Base-by-base conservation (phyloP, 192 early-diverging fungal genomes). In the Chytriomyces sp. region DNA sequence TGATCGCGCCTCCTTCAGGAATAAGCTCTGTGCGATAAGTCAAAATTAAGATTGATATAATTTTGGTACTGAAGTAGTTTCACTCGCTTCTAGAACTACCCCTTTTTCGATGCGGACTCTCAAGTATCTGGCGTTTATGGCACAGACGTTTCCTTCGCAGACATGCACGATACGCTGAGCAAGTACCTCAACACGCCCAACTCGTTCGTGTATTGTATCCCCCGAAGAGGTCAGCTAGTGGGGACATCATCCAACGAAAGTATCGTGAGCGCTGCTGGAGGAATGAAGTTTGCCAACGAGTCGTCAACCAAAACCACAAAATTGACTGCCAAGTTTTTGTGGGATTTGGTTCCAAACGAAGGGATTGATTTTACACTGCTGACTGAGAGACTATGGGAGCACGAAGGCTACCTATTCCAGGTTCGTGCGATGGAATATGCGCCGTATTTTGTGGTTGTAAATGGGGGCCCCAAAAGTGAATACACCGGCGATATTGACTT, bases 381-480 rank as follows among this genome's bases (percentile, higher is more conserved):
- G 35, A 35, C 35, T 35, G 35, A 4, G 35, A 35, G 35, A 35
- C 35, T 35, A 35, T 35, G 35, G 35, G 53, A 6, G 11, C 35
- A 64, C 24, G 11, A 64, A 11, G 62, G 62, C 18, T 16, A 28
- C 13, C 35, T 20, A 28, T 64, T 64, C 23, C 62, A 64, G 35
- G 62, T 64, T 64, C 62, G 62, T 7, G 62, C 35, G n/a, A 64
- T 64, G 62, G 62, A 64, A 24, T 28, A 64, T 11, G 11, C 62
- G 24, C 62, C 62, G 10, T 11, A 64, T 11, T 24, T 64, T 13
- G 23, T 64, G 20, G 23, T 64, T 64, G 62, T 64, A 11, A 64
- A 64, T 64, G 62, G 62, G 35, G 62, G 13, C 0, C 62, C 62
- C 62, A 16, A 26, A 64, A 64, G 62, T 35, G 62, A 64, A 8